phyloP scores from a whole-genome alignment of 1,139 yeast species.

The Taphrina sp. region DNA sequence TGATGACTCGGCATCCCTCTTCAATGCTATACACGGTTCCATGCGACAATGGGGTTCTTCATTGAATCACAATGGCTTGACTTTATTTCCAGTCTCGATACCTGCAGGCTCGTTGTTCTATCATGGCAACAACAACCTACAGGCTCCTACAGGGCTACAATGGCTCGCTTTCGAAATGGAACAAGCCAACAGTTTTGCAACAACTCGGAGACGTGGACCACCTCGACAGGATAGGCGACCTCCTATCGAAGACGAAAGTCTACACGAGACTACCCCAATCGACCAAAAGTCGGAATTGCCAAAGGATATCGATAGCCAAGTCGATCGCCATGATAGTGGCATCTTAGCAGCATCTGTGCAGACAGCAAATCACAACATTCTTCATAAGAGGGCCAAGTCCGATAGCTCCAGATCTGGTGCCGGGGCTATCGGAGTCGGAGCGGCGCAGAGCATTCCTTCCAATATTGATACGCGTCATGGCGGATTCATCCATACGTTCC shows the following conservation, averaged over 20 bases:
- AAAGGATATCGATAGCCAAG: not conserved
- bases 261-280: no score
- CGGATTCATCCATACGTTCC: not conserved
- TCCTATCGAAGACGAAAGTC: not conserved
- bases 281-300: no score
- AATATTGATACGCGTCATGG: not conserved
- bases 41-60: not conserved
- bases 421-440: not conserved
- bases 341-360: no score
- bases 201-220: not conserved
- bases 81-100: not conserved
- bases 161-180: slow-evolving; percentile 1
- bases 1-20: not conserved
- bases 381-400: no score
- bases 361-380: no score
- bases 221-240: no score
- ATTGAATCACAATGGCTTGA: not conserved
- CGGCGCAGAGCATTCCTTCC: not conserved
- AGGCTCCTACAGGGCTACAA: not conserved
- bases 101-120: not conserved
- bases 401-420: no score
- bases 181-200: not conserved
- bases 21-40: not conserved
- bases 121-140: not conserved
- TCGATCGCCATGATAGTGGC: no score